These are phyloP conservation scores for Cryphonectria parasitica DNA, from an alignment of 2,329 filamentous ascomycete genomes.

Conservation along the genomic window DNA sequence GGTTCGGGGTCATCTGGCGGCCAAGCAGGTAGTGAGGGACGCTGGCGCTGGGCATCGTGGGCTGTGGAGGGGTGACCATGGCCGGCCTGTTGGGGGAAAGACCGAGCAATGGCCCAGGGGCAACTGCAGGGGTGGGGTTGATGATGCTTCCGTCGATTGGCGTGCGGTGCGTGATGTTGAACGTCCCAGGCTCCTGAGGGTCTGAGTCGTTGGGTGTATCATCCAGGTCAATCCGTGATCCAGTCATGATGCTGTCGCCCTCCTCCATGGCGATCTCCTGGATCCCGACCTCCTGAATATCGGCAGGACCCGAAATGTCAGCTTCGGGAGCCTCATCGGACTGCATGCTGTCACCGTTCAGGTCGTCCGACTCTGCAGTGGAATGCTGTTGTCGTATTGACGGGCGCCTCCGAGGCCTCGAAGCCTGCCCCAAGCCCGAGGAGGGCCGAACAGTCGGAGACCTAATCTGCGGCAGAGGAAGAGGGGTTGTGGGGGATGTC, in stretches of 20 bases:
- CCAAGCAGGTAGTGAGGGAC: slow-evolving; percentile 82
- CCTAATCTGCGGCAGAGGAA: slow-evolving; percentile 66
- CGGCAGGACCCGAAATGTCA: slow-evolving; percentile 78
- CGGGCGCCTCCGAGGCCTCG: slow-evolving; percentile 69
- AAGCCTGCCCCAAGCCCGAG: slow-evolving; percentile 55
- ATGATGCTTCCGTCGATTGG: slow-evolving; percentile 84
- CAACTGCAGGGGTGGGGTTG: slow-evolving; percentile 56
- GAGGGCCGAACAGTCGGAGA: slow-evolving; percentile 60
- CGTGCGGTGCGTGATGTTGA: slow-evolving; percentile 89
- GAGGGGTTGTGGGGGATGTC: slow-evolving; percentile 84
- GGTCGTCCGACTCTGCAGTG: slow-evolving; percentile 86
- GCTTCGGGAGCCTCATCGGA: slow-evolving; percentile 78
- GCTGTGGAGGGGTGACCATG: slow-evolving; percentile 72
- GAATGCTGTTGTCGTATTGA: slow-evolving; percentile 91
- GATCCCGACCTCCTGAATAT: slow-evolving; percentile 83
- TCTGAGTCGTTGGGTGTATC: slow-evolving; percentile 81
- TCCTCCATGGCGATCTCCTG: slow-evolving; percentile 82
- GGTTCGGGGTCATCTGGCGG: slow-evolving; percentile 68
- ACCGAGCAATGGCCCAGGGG: slow-evolving; percentile 64
- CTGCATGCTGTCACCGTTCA: slow-evolving; percentile 79
- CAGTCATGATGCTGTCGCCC: slow-evolving; percentile 76
- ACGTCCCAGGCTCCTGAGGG: slow-evolving; percentile 84
- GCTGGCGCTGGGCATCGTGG: slow-evolving; percentile 70
- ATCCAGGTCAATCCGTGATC: slow-evolving; percentile 72
- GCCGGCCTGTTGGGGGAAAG: slow-evolving; percentile 75